phyloP scores from a whole-genome alignment of 2,329 filamentous ascomycete species.

The Exophiala lecanii-corni region DNA sequence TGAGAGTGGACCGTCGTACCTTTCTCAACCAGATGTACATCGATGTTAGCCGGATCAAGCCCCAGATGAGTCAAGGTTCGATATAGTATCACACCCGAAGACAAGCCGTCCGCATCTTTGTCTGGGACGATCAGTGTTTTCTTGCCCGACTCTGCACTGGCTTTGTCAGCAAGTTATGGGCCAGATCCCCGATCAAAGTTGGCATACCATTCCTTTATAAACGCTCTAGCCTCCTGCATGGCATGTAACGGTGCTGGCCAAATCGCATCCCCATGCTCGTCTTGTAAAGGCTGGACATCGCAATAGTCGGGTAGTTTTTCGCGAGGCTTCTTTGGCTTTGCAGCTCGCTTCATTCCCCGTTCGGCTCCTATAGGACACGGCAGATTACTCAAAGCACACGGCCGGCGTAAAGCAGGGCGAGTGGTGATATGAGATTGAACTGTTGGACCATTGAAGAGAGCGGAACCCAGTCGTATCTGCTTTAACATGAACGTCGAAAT shows the following conservation, averaged over 20 bases:
- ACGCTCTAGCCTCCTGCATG: constrained; percentile 51
- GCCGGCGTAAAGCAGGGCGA: too few relatives aligned
- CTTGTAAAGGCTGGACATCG: constrained; percentile 29
- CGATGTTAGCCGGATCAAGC: constrained; percentile 49
- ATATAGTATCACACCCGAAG: constrained; percentile 59
- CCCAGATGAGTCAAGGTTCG: constrained; percentile 58
- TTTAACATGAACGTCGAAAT: too few relatives aligned
- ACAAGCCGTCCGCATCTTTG: constrained; percentile 65
- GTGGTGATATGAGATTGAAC: too few relatives aligned
- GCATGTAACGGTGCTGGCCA: constrained; percentile 59
- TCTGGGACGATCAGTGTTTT: constrained; percentile 60
- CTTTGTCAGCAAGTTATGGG: constrained; percentile 6
- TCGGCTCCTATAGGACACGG: constrained; percentile 3
- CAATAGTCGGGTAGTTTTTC: constrained; percentile 29
- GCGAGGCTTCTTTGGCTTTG: constrained; percentile 24
- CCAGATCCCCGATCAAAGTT: not conserved
- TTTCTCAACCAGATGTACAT: constrained; percentile 57
- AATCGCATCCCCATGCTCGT: constrained; percentile 46
- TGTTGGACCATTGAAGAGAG: not conserved
- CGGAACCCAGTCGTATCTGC: too few relatives aligned
- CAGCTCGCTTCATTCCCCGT: constrained; percentile 23
- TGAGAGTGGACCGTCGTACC: constrained; percentile 56
- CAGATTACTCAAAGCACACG: not conserved
- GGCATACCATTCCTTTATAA: constrained; percentile 57
- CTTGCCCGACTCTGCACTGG: constrained; percentile 48